These are phyloP conservation scores for Iris macrosiphon DNA, from an alignment of 106 monocot genomes.

Conservation along the genomic window DNA sequence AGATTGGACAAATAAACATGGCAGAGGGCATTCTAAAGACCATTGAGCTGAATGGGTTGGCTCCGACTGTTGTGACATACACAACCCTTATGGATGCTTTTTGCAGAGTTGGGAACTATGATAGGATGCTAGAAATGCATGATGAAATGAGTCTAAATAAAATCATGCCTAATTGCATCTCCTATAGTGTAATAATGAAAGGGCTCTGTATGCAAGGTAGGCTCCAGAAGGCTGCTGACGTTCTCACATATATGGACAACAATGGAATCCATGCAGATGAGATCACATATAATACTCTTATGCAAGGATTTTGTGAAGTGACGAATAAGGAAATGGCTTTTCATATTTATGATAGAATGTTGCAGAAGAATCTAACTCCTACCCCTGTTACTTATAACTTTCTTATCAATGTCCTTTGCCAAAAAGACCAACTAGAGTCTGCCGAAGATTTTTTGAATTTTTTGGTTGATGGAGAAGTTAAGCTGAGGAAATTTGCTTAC, in stretches of 20 bases:
- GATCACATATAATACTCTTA: constrained; percentile 65
- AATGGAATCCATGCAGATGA: constrained; percentile 37
- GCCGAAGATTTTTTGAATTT: constrained; percentile 41
- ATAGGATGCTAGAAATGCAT: constrained; percentile 30
- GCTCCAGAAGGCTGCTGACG: constrained; percentile 22
- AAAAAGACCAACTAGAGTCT: constrained; percentile 5
- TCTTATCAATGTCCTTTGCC: constrained; percentile 53
- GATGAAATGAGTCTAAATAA: constrained; percentile 53
- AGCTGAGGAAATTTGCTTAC: constrained; percentile 63
- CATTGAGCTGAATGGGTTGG: constrained; percentile 21
- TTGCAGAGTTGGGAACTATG: constrained; percentile 24
- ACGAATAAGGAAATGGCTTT: constrained; percentile 28
- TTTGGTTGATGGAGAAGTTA: constrained; percentile 29
- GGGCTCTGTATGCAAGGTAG: constrained; percentile 45
- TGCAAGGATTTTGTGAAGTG: constrained; percentile 56
- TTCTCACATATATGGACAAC: constrained; percentile 34
- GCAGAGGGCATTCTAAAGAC: constrained; percentile 28
- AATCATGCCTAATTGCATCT: constrained; percentile 44
- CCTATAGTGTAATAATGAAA: constrained; percentile 70
- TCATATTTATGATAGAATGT: constrained; percentile 31
- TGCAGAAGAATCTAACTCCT: constrained; percentile 25
- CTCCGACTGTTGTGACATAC: constrained; percentile 62
- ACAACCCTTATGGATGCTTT: constrained; percentile 71
- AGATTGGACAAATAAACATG: constrained; percentile 20
- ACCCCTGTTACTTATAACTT: constrained; percentile 63